These are phyloP conservation scores for Talaromyces stipitatus DNA, from an alignment of 495 filamentous ascomycete species.

Conservation along the genomic window DNA sequence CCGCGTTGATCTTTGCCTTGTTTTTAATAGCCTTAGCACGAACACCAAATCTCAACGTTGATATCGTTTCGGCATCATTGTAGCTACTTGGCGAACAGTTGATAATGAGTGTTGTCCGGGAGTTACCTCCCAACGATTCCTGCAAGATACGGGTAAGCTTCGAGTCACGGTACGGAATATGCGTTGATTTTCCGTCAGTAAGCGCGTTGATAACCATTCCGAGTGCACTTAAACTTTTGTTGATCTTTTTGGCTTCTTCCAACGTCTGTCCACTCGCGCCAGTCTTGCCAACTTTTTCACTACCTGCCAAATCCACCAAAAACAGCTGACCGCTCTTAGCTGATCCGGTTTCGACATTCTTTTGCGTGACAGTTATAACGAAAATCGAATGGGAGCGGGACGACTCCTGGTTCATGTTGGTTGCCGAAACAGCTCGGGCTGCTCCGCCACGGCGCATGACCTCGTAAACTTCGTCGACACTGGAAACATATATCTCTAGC, in stretches of 20 bases:
- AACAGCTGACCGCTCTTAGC: slow-evolving; percentile 95
- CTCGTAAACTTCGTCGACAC: slow-evolving; percentile 92
- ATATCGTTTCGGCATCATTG: slow-evolving; percentile 92
- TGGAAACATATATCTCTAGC: slow-evolving; percentile 90
- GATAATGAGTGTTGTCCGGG: slow-evolving; percentile 92
- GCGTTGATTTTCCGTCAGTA: slow-evolving; percentile 96
- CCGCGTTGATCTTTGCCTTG: slow-evolving; percentile 98
- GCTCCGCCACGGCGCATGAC: slow-evolving; percentile 91
- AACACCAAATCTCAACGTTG: slow-evolving; percentile 91
- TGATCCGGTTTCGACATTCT: slow-evolving; percentile 95
- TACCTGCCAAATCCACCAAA: slow-evolving; percentile 94
- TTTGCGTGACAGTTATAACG: slow-evolving; percentile 93
- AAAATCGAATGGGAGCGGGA: slow-evolving; percentile 98
- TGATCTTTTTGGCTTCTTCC: slow-evolving; percentile 99
- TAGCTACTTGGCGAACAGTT: slow-evolving; percentile 98
- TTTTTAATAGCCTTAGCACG: slow-evolving; percentile 98
- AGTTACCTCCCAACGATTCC: slow-evolving; percentile 95
- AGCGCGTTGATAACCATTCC: slow-evolving; percentile 99
- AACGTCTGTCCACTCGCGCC: slow-evolving; percentile 95
- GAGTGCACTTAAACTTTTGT: slow-evolving; percentile 95
- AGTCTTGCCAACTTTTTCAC: slow-evolving; percentile 97
- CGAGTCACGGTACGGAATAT: slow-evolving; percentile 95
- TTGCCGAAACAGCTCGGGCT: slow-evolving; percentile 89
- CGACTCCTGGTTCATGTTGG: slow-evolving; percentile 99
- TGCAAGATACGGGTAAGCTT: slow-evolving; percentile 96